phyloP scores from a whole-genome alignment of 148 eudicot genomes.

The Nepenthes gracilis region DNA sequence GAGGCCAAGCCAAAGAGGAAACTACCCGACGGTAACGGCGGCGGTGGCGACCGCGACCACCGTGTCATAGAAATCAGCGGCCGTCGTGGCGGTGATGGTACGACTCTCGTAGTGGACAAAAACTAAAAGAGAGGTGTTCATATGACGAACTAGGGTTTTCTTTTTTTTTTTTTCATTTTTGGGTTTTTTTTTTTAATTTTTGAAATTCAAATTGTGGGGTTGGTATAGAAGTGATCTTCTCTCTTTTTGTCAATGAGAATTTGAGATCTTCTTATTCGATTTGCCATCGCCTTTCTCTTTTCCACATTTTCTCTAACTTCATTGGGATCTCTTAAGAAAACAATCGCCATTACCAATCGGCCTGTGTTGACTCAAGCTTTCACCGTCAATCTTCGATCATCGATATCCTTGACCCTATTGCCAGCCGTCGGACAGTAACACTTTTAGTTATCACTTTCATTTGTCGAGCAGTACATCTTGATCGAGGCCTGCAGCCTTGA shows the following conservation, averaged over 20 bases:
- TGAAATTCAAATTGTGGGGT: slow-evolving; percentile 37
- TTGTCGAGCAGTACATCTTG: too few species aligned
- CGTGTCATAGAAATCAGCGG: slow-evolving; percentile 23
- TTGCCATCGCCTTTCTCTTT: too few species aligned
- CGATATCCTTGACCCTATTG: too few species aligned
- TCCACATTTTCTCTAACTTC: too few species aligned
- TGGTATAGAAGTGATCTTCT: slow-evolving; percentile 35
- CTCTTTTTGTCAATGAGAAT: slow-evolving; percentile 7
- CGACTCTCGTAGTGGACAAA: slow-evolving; percentile 16
- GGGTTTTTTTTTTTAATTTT: neutral
- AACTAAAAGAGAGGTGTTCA: slow-evolving; percentile 15
- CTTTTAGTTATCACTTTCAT: too few species aligned
- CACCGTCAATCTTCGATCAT: too few species aligned
- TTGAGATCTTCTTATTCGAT: neutral
- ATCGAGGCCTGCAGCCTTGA: too few species aligned
- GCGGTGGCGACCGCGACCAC: slow-evolving; percentile 16
- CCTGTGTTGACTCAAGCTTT: too few species aligned
- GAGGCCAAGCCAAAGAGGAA: slow-evolving; percentile 91
- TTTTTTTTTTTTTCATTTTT: slow-evolving; percentile 4
- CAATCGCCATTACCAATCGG: too few species aligned
- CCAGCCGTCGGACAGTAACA: too few species aligned
- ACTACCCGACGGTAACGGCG: slow-evolving; percentile 24
- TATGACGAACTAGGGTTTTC: slow-evolving; percentile 1
- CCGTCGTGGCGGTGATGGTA: slow-evolving; percentile 11
- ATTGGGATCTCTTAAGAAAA: too few species aligned